Percentiles rank a stretch among this genome's conserved stretches.
phyloP scores from a whole-genome alignment of 331 rosid genomes.

The Saraca asoca region DNA sequence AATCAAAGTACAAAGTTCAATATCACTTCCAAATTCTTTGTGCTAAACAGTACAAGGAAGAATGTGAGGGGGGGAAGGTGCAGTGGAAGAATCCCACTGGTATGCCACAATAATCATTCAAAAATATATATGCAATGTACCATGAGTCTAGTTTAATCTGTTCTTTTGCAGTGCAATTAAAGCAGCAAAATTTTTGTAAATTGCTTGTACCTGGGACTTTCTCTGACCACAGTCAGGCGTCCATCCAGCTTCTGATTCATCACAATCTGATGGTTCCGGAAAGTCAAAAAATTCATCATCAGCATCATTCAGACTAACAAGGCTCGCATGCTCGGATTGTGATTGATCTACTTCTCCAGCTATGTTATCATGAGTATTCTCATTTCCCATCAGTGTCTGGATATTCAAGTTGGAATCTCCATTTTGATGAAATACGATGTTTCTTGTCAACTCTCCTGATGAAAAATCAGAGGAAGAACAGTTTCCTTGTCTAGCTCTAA shows the following conservation, averaged over 20 bases:
- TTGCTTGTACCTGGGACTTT: slow-evolving; percentile 57
- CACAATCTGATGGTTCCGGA: slow-evolving; percentile 60
- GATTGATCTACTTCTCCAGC: slow-evolving; percentile 62
- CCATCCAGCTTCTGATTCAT: slow-evolving; percentile 62
- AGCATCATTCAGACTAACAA: slow-evolving; percentile 68
- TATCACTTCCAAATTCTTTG: slow-evolving; percentile 19
- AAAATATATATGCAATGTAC: slow-evolving; percentile 18
- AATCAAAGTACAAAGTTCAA: slow-evolving; percentile 25
- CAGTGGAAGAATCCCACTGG: slow-evolving; percentile 12
- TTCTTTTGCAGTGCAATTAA: slow-evolving; percentile 22
- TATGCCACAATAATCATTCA: slow-evolving; percentile 16
- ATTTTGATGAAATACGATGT: slow-evolving; percentile 38
- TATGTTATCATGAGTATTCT: slow-evolving; percentile 44
- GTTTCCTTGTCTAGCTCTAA: slow-evolving; percentile 60
- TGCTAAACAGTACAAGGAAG: background rate
- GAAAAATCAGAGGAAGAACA: slow-evolving; percentile 63
- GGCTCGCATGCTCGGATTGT: slow-evolving; percentile 66
- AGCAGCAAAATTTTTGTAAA: slow-evolving; percentile 18
- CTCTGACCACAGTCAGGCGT: slow-evolving; percentile 52
- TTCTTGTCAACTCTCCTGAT: slow-evolving; percentile 71
- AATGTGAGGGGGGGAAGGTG: background rate
- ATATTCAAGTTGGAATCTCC: slow-evolving; percentile 43
- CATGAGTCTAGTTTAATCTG: slow-evolving; percentile 1
- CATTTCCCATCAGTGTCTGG: slow-evolving; percentile 43
- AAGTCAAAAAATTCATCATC: slow-evolving; percentile 82